Evolutionary conservation across 176 grass and related monocot species (phyloP).

Genomic region (Olyra latifolia): DNA sequence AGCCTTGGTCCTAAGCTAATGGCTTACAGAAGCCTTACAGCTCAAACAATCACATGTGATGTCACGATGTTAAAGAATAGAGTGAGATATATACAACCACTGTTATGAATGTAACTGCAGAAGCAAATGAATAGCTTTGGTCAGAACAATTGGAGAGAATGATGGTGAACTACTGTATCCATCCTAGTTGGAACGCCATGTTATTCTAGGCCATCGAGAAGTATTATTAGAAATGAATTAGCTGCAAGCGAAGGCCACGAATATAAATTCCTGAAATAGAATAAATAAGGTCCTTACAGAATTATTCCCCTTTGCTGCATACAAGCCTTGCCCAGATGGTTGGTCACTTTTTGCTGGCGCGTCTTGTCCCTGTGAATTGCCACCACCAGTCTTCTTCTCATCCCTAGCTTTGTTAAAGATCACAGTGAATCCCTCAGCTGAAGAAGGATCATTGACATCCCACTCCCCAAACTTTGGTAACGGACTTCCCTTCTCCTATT

Average conservation of each 20-base stretch:
- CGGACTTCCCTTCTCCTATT: not conserved
- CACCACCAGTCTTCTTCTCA: constrained; percentile 34
- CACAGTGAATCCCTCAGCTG: constrained; percentile 29
- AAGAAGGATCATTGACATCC: not conserved
- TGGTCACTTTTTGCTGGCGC: not conserved
- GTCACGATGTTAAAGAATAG: not conserved
- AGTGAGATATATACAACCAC: not conserved
- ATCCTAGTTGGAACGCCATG: not conserved
- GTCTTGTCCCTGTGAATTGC: not conserved
- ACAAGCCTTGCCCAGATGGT: not conserved
- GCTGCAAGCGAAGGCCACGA: not conserved
- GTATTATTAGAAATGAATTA: not conserved
- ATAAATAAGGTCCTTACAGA: constrained; percentile 9
- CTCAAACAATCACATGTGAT: not conserved
- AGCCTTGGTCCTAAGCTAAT: not conserved
- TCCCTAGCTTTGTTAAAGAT: constrained; percentile 40
- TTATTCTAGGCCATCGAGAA: not conserved
- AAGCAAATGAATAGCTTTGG: not conserved
- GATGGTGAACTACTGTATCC: not conserved
- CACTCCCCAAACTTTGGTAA: not conserved
- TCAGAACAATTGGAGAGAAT: not conserved
- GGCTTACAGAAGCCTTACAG: not conserved
- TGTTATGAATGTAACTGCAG: not conserved
- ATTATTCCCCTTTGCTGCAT: constrained; percentile 14
- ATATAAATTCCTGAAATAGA: not conserved